Evolutionary conservation across 2,329 filamentous ascomycete species (phyloP).

Genomic region (Sphaerulina musiva): DNA sequence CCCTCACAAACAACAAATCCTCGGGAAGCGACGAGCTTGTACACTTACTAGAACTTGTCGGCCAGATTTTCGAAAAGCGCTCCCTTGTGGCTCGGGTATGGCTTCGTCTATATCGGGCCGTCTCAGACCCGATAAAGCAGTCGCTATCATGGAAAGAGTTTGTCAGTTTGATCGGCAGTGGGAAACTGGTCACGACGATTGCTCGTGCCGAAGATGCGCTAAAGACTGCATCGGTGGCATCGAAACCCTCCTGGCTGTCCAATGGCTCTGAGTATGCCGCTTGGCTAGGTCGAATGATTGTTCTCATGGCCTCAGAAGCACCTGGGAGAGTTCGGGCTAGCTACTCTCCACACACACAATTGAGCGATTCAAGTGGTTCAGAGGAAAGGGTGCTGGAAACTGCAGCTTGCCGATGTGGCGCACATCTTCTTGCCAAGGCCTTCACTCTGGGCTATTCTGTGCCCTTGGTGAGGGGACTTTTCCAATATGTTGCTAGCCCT

Average conservation of each 20-base stretch:
- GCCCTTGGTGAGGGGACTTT: slow-evolving; percentile 15
- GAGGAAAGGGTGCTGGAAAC: not conserved
- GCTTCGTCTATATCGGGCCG: slow-evolving; percentile 38
- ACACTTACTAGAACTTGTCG: slow-evolving; percentile 42
- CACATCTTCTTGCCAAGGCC: slow-evolving; percentile 50
- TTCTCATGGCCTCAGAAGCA: slow-evolving; percentile 3
- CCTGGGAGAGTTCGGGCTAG: too few species aligned
- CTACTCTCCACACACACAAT: too few species aligned
- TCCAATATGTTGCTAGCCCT: not conserved
- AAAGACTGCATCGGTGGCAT: slow-evolving; percentile 25
- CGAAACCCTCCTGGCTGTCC: slow-evolving; percentile 57
- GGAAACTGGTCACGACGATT: slow-evolving; percentile 52
- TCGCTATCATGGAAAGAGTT: slow-evolving; percentile 59
- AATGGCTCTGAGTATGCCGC: slow-evolving; percentile 58
- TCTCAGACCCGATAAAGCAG: slow-evolving; percentile 40
- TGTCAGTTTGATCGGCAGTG: slow-evolving; percentile 52
- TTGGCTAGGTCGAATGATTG: slow-evolving; percentile 66
- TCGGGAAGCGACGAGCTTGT: slow-evolving; percentile 12
- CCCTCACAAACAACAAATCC: not conserved
- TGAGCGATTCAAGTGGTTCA: too few species aligned
- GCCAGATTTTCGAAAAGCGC: slow-evolving; percentile 40
- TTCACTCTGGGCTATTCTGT: slow-evolving; percentile 63
- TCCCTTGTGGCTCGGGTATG: slow-evolving; percentile 42
- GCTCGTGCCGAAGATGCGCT: slow-evolving; percentile 54
- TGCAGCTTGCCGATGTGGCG: slow-evolving; percentile 30